Evolutionary conservation across 345 rosid species (phyloP).

Genomic region (Diplotaxis tenuifolia): DNA sequence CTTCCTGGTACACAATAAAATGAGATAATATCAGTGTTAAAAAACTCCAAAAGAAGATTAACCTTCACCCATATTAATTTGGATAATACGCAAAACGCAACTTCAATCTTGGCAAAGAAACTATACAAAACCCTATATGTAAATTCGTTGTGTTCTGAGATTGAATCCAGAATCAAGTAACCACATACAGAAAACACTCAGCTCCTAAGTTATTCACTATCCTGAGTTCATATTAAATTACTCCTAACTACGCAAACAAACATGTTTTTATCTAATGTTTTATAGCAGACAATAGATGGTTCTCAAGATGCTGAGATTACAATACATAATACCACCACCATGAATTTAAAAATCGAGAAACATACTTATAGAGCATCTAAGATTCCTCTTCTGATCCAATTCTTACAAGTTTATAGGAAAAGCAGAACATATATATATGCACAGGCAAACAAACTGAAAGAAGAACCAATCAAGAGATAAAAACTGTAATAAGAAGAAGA

Average conservation of each 20-base stretch:
- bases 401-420: neutral
- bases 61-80: neutral
- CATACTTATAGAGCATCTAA: neutral
- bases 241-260: conserved; percentile 6
- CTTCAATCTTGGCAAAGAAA: neutral
- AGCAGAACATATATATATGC: neutral
- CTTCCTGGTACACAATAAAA: conserved; percentile 57
- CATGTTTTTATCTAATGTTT: neutral
- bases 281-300: neutral
- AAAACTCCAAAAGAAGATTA: neutral
- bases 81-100: neutral
- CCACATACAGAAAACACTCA: neutral
- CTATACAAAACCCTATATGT: neutral
- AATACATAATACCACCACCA: neutral
- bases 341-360: neutral
- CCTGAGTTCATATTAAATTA: neutral
- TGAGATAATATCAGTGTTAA: neutral
- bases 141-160: neutral
- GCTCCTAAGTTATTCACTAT: neutral
- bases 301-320: neutral
- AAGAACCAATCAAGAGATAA: conserved; percentile 1
- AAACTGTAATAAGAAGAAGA: conserved; percentile 4
- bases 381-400: neutral
- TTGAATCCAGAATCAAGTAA: neutral
- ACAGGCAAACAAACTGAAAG: neutral